Evolutionary conservation across 169 alveolate genomes (phyloP), one percentile per base, ranked within the genome.

Genomic region (Plasmodium fragile): DNA sequence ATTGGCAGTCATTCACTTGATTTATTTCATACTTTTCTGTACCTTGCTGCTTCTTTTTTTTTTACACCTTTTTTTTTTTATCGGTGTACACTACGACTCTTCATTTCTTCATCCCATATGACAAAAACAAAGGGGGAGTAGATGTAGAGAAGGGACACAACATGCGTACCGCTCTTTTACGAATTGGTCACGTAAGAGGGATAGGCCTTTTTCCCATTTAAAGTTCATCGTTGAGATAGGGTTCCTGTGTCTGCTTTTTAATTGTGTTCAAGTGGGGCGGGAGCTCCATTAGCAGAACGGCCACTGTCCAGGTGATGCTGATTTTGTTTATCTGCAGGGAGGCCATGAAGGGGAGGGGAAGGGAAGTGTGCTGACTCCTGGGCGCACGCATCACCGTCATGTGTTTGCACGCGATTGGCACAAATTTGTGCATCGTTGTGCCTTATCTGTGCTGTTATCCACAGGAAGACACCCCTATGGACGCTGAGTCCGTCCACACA

Each of bases 281-380:
- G n/a, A 91, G 52, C 53, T 81, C 92, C 92, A 91, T 80, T 34
- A 91, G 43, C 36, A 91, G 59, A 45, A 80, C 94, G 13, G 94
- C 91, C 13, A 91, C 53, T 53, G 94, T 91, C 94, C 94, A 91
- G 16, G 94, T 91, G 36, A 91, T 91, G 79, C 39, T 71, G 28
- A 49, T 81, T 4, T 81, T 69, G 55, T 91, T 91, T 71, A 91
- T 72, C 94, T 91, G 53, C 22, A 41, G 75, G 82, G 75, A 22
- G 34, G 53, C 22, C 25, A 22, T 49, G 59, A 49, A 13, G 59
- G 10, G 2, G 59, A 41, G 32, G 45, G 30, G 30, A 87, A 77
- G 45, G 34, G 72, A 49, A 6, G 59, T 49, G 59, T 49, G 59
- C 59, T 49, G 22, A 49, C 59, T 49, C 59, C 22, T 49, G 7